Conservation (phyloP, 2,329 filamentous ascomycete species). For the Diaporthe citri region DNA sequence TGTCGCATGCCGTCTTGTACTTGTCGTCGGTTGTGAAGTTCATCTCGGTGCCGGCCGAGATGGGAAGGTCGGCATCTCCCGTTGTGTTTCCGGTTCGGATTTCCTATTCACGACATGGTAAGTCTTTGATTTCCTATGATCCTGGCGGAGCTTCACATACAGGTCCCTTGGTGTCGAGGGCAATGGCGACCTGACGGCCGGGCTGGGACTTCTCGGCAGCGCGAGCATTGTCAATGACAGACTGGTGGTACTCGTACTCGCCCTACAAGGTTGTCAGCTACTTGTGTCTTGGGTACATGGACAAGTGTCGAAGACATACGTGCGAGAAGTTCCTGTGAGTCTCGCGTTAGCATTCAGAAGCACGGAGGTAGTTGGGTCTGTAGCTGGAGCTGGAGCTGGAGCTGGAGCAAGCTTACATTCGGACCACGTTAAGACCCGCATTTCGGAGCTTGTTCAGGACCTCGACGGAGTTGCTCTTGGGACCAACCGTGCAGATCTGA, state of each 20-base stretch:
- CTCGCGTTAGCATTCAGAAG: constrained; percentile 15
- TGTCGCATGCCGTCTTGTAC: constrained; percentile 86
- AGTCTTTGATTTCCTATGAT: background rate
- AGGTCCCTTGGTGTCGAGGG: constrained; percentile 80
- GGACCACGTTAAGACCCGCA: constrained; percentile 95
- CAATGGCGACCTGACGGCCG: constrained; percentile 94
- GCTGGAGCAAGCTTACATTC: constrained; percentile 78
- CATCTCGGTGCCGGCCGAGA: constrained; percentile 84
- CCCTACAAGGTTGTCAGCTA: constrained; percentile 60
- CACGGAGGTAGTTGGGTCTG: background rate
- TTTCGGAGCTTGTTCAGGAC: constrained; percentile 94
- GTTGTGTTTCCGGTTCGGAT: constrained; percentile 71
- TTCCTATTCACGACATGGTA: constrained; percentile 35
- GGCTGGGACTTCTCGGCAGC: constrained; percentile 82
- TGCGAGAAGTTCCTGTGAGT: constrained; percentile 40
- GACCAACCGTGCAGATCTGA: constrained; percentile 94
- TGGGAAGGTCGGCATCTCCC: constrained; percentile 81
- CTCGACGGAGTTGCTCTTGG: constrained; percentile 98
- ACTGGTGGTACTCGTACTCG: constrained; percentile 94
- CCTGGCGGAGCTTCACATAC: constrained; percentile 43
- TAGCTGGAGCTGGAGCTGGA: background rate
- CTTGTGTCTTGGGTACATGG: background rate
- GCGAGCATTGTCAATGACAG: constrained; percentile 95
- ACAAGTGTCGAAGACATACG: constrained; percentile 35
- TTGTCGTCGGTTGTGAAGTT: constrained; percentile 98